A percentile compares a stretch with the other conserved stretches of the same genome.
Evolutionary conservation across 2,329 filamentous ascomycete species (phyloP).

Genomic region (Cladosporium sp.): DNA sequence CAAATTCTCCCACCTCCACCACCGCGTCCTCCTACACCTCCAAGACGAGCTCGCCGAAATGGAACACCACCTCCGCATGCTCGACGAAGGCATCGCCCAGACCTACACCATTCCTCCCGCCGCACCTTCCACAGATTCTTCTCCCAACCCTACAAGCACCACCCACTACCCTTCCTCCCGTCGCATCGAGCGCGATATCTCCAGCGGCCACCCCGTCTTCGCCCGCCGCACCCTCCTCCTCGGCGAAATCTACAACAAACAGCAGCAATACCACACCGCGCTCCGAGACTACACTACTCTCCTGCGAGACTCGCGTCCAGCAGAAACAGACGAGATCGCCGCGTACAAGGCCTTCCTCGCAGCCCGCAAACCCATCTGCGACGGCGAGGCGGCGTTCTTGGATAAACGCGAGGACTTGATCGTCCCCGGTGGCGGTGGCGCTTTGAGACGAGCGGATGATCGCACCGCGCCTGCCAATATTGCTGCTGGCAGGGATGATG

Average conservation of each 20-base stretch:
- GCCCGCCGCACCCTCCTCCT: slow-evolving; percentile 63
- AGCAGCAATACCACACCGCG: slow-evolving; percentile 67
- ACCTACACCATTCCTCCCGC: slow-evolving; percentile 22
- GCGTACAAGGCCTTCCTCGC: slow-evolving; percentile 60
- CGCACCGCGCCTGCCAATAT: slow-evolving; percentile 17
- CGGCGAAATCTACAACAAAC: slow-evolving; percentile 64
- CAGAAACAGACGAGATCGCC: slow-evolving; percentile 54
- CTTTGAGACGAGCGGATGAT: no score
- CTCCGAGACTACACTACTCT: slow-evolving; percentile 60
- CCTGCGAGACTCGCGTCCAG: slow-evolving; percentile 53
- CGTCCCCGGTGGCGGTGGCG: slow-evolving; percentile 26
- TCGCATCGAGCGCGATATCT: slow-evolving; percentile 57
- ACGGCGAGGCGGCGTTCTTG: slow-evolving; percentile 63
- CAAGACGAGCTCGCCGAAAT: slow-evolving; percentile 83
- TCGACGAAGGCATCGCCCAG: slow-evolving; percentile 64
- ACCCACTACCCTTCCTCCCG: slow-evolving; percentile 57
- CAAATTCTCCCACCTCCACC: slow-evolving; percentile 78
- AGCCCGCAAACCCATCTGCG: slow-evolving; percentile 57
- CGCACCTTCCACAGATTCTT: slow-evolving; percentile 26
- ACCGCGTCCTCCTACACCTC: slow-evolving; percentile 77
- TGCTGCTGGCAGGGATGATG: neutral
- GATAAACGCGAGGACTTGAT: slow-evolving; percentile 59
- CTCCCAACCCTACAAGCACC: neutral
- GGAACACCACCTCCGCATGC: slow-evolving; percentile 71
- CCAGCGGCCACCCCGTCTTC: slow-evolving; percentile 55